Conservation (phyloP, 805 yeast genomes). For the Wickerhamia fluorescens region DNA sequence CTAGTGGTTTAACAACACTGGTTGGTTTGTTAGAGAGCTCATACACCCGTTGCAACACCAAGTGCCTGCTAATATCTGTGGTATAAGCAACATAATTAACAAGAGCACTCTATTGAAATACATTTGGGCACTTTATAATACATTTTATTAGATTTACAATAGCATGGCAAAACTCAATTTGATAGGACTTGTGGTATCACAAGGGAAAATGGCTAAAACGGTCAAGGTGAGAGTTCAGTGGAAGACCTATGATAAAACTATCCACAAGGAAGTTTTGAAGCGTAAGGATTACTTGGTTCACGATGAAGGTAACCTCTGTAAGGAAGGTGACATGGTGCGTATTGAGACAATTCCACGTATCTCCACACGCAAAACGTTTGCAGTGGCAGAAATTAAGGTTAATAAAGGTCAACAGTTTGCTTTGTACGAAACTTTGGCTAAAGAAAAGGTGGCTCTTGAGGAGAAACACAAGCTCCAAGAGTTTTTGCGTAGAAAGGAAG, state of each 20-base stretch:
- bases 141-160: no score
- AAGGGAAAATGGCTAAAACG: conserved; percentile 94
- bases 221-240: conserved; percentile 86
- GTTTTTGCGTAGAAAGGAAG: conserved; percentile 41
- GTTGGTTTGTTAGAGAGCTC: no score
- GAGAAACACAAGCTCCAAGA: conserved; percentile 50
- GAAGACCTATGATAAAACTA: conserved; percentile 59
- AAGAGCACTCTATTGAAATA: no score
- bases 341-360: conserved; percentile 85
- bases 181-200: conserved; percentile 88
- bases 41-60: not conserved
- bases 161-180: conserved; percentile 84
- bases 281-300: conserved; percentile 86
- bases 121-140: no score
- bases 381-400: conserved; percentile 85
- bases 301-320: conserved; percentile 85
- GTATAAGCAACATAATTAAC: no score
- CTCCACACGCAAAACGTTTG: conserved; percentile 75
- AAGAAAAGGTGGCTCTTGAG: conserved; percentile 56
- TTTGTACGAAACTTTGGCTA: conserved; percentile 67
- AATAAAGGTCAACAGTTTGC: conserved; percentile 91
- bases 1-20: no score
- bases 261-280: conserved; percentile 69
- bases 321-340: conserved; percentile 93
- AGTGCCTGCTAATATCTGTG: no score